Conservation (phyloP, 768 basidiomycete genomes). For the Xerocomellus intermedius region DNA sequence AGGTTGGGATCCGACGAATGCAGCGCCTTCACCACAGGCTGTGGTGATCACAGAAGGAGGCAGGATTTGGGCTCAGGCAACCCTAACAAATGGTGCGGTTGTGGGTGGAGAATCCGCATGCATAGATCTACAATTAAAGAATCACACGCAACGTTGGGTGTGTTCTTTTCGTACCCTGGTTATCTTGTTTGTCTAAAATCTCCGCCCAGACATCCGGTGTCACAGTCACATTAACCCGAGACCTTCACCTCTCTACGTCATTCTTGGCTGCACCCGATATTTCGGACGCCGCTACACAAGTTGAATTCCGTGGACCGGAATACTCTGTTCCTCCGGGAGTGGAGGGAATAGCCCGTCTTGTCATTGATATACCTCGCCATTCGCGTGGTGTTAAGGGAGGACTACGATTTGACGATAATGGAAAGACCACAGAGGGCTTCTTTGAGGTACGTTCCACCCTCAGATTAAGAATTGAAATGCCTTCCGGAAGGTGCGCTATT, state of each 20-base stretch:
- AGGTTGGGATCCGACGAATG: slow-evolving; percentile 36
- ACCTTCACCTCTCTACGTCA: slow-evolving; percentile 52
- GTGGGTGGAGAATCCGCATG: slow-evolving; percentile 70
- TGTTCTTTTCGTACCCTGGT: slow-evolving; percentile 5
- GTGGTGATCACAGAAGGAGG: slow-evolving; percentile 74
- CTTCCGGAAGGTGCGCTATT: slow-evolving; percentile 56
- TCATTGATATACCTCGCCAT: slow-evolving; percentile 72
- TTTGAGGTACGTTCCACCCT: slow-evolving; percentile 70
- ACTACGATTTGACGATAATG: slow-evolving; percentile 51
- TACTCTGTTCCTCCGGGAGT: slow-evolving; percentile 71
- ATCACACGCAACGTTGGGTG: slow-evolving; percentile 80
- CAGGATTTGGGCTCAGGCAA: slow-evolving; percentile 75
- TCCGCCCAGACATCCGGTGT: slow-evolving; percentile 62
- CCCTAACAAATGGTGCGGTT: slow-evolving; percentile 57
- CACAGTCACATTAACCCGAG: slow-evolving; percentile 57
- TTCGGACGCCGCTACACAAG: slow-evolving; percentile 64
- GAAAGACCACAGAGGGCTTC: slow-evolving; percentile 45
- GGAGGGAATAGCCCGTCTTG: slow-evolving; percentile 77
- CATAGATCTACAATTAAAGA: slow-evolving; percentile 77
- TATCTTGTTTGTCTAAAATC: slow-evolving; percentile 3
- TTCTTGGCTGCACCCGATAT: slow-evolving; percentile 38
- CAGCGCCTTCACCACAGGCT: slow-evolving; percentile 47
- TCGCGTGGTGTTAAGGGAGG: slow-evolving; percentile 69
- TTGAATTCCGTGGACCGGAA: slow-evolving; percentile 72
- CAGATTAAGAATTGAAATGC: slow-evolving; percentile 64